Evolutionary conservation across 2,329 filamentous ascomycete species (phyloP).

Genomic region (Chaetomiaceae sp.): DNA sequence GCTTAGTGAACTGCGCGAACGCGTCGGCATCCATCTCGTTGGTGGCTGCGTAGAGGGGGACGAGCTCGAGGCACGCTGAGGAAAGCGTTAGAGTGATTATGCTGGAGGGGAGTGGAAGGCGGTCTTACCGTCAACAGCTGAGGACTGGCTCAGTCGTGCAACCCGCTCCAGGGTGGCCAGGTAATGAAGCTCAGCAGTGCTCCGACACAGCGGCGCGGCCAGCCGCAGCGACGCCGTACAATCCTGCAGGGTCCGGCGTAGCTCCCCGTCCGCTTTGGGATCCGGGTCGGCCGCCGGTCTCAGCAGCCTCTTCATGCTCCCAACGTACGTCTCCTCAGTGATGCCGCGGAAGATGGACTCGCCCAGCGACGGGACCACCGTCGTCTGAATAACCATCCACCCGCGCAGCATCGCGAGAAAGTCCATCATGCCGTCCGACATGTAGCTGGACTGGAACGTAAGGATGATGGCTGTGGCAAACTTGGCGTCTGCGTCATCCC

Average conservation of each 20-base stretch:
- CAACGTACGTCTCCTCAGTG: neutral
- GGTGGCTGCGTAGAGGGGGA: neutral
- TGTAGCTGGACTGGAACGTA: conserved; percentile 3
- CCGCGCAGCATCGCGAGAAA: conserved; percentile 1
- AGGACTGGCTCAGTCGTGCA: neutral
- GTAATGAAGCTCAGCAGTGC: neutral
- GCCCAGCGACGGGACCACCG: neutral
- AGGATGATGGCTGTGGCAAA: neutral
- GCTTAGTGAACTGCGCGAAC: neutral
- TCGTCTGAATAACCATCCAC: conserved; percentile 4
- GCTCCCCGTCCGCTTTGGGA: neutral
- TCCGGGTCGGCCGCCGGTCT: neutral
- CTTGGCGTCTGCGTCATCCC: neutral
- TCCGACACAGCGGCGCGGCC: neutral
- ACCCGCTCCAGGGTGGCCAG: neutral
- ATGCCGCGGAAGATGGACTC: neutral
- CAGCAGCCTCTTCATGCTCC: neutral
- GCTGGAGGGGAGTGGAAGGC: neutral
- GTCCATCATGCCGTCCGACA: conserved; percentile 4
- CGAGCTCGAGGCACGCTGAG: neutral
- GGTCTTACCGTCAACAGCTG: neutral
- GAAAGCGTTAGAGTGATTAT: neutral
- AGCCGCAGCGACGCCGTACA: neutral
- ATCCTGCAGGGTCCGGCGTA: neutral
- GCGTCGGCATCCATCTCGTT: neutral